phyloP scores from a whole-genome alignment of 2,329 filamentous ascomycete species.

The Aspergillus arachidicola region DNA sequence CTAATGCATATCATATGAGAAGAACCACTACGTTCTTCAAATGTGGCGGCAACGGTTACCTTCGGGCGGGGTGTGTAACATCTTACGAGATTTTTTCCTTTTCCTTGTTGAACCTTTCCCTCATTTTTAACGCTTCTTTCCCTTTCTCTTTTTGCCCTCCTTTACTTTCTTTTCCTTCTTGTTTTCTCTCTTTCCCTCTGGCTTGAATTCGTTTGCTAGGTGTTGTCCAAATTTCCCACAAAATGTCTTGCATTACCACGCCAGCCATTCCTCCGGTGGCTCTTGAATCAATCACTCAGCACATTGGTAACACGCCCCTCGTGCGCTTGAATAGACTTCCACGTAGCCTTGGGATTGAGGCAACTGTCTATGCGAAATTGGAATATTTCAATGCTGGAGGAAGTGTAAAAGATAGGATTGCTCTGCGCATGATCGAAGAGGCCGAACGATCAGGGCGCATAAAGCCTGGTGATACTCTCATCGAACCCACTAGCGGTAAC shows the following conservation, averaged over 20 bases:
- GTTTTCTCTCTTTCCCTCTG: not conserved
- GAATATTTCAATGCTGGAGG: conserved; percentile 94
- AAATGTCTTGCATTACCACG: conserved; percentile 53
- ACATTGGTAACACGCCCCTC: conserved; percentile 95
- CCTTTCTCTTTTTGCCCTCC: not conserved
- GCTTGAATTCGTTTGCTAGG: not conserved
- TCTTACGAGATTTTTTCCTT: conserved; percentile 20
- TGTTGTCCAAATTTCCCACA: not conserved
- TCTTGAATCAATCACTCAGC: conserved; percentile 72
- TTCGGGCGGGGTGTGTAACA: conserved; percentile 23
- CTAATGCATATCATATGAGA: not conserved
- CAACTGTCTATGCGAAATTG: conserved; percentile 85
- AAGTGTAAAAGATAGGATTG: conserved; percentile 93
- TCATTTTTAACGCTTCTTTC: not conserved
- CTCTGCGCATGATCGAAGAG: conserved; percentile 94
- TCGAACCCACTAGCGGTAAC: conserved; percentile 97
- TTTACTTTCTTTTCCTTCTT: conserved; percentile 8
- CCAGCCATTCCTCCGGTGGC: conserved; percentile 58
- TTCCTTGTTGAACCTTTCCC: not conserved
- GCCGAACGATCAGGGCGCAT: conserved; percentile 90
- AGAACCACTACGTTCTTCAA: not conserved
- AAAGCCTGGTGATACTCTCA: conserved; percentile 94
- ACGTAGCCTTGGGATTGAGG: conserved; percentile 84
- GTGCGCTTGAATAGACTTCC: conserved; percentile 92
- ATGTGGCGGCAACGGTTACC: conserved; percentile 22